Evolutionary conservation across 78 protist genomes (phyloP).

Genomic region (Dictyostelium firmibasis): DNA sequence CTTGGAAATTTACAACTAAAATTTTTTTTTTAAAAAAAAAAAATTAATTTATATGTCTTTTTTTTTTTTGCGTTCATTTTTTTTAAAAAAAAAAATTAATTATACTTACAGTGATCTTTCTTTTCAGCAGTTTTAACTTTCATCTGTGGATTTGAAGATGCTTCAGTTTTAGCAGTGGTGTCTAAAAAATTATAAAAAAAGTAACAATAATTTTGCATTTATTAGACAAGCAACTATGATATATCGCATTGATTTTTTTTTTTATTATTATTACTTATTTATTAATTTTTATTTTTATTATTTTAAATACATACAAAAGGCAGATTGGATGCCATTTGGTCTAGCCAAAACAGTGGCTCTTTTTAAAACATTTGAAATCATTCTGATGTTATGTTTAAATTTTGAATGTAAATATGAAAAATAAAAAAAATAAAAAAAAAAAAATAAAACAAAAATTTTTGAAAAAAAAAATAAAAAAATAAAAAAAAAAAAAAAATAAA

Average conservation of each 20-base stretch:
- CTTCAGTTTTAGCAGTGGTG: not conserved
- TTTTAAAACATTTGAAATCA: not conserved
- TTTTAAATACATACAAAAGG: not conserved
- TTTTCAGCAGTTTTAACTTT: not conserved
- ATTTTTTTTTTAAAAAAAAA: not conserved
- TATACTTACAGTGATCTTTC: constrained; percentile 21
- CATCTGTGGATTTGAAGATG: not conserved
- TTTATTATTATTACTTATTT: not conserved
- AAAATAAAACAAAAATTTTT: not conserved
- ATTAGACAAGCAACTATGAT: too few species aligned
- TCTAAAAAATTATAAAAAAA: not conserved
- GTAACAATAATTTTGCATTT: too few species aligned
- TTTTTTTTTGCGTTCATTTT: not conserved
- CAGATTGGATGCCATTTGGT: not conserved
- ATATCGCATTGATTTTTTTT: not conserved
- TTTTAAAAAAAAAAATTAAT: too few species aligned
- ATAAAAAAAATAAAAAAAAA: not conserved
- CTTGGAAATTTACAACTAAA: constrained; percentile 33
- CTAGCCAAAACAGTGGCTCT: not conserved
- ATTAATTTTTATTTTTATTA: not conserved
- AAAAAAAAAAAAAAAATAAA: too few species aligned
- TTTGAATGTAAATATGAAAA: not conserved
- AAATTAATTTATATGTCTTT: not conserved
- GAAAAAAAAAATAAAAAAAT: not conserved
- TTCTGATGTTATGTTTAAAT: not conserved